Base-by-base conservation (phyloP, 345 rosid species). In the Adansonia digitata region DNA sequence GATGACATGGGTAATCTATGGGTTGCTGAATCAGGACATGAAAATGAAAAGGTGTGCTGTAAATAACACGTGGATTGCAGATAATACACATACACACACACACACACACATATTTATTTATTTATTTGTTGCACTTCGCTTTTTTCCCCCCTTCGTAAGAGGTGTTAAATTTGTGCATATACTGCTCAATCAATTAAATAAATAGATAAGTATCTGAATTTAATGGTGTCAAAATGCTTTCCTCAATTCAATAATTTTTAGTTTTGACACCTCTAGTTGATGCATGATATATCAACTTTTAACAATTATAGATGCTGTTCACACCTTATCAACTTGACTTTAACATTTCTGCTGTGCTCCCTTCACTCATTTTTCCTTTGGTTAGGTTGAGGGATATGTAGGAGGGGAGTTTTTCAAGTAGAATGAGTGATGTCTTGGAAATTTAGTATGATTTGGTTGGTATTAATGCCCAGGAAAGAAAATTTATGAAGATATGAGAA, bases 21-120 rank as follows among this genome's bases (percentile, higher is more conserved):
- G 99, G 99, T 95, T 85, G 99, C 96, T 77, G 99, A 95, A 88
- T 95, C 99, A 0, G 99, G 98, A 43, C 99, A 95, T 37, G 98
- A 93, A 88, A 95, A 95, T 81, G 98, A 95, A 69, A 91, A 94
- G 97, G 97, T 92, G 63, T 70, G 55, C 46, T 51, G 37, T 72
- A n/a, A 56, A 67, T 14, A 60, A 31, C 65, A 31, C 4, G 14
- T 62, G 40, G 13, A 66, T 29, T 53, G 46, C 65, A 4, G 20
- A 31, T 43, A 42, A 24, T 45, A 66, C n/a, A n/a, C n/a, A n/a
- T n/a, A n/a, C n/a, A n/a, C n/a, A n/a, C n/a, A n/a, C n/a, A n/a
- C n/a, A n/a, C n/a, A n/a, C n/a, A n/a, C n/a, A n/a, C n/a, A 24
- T 26, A 6, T 37, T 1, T 37, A 39, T 10, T 11, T 65, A 22